These are phyloP conservation scores for Geotrichum phurueaensis DNA, from an alignment of 1,139 yeast species.

Conservation along the genomic window DNA sequence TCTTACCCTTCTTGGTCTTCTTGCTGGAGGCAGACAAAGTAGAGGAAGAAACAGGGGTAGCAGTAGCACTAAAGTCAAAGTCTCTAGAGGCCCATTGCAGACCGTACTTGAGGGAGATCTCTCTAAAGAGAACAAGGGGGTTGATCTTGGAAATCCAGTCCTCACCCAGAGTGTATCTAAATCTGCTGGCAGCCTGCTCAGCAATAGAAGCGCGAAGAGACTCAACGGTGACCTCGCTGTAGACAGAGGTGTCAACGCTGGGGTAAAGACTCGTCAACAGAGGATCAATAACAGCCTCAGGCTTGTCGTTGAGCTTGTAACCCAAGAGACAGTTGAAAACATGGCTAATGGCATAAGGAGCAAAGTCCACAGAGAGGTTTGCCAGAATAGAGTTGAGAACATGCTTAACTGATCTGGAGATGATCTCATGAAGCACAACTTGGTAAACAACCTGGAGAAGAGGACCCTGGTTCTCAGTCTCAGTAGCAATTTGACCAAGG, in stretches of 20 bases:
- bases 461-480: conserved; percentile 4
- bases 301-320: conserved; percentile 7
- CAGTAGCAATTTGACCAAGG: conserved; percentile 46
- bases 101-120: conserved; percentile 72
- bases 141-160: conserved; percentile 41
- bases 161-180: conserved; percentile 51
- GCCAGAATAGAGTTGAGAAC: conserved; percentile 49
- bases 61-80: conserved; percentile 39
- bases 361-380: conserved; percentile 49
- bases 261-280: conserved; percentile 38
- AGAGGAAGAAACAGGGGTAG: conserved; percentile 38
- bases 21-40: conserved; percentile 23
- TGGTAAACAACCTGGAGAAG: conserved; percentile 25
- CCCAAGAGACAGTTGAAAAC: conserved; percentile 63
- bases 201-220: conserved; percentile 43
- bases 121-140: conserved; percentile 51
- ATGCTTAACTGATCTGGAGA: conserved; percentile 77
- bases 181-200: conserved; percentile 47
- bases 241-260: conserved; percentile 39
- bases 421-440: conserved; percentile 59
- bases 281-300: conserved; percentile 20
- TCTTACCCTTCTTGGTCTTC: conserved; percentile 40
- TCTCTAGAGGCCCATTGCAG: conserved; percentile 68
- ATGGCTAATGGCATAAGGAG: conserved; percentile 58
- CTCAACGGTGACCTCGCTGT: conserved; percentile 43